Conservation (phyloP, 257 asterid species). For the Solanum etuberosum region DNA sequence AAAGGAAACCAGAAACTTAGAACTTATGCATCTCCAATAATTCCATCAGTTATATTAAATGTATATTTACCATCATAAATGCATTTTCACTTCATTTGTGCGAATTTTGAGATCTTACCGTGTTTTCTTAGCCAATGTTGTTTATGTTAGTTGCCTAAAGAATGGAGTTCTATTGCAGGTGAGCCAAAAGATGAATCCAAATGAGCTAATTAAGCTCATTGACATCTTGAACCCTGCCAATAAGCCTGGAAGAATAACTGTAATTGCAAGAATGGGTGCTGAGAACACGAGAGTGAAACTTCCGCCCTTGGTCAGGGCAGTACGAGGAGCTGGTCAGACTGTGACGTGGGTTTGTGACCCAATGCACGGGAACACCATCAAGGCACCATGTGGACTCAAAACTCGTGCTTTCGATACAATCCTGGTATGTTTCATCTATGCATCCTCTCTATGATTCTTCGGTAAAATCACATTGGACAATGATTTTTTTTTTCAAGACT, state of each 20-base stretch:
- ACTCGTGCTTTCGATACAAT: conserved; percentile 75
- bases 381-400: conserved; percentile 79
- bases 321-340: conserved; percentile 60
- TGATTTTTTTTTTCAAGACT: not conserved
- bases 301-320: conserved; percentile 69
- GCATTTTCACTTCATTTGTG: not conserved
- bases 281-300: conserved; percentile 86
- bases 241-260: conserved; percentile 73
- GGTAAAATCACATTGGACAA: not conserved
- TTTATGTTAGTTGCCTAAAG: not conserved
- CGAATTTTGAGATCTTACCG: not conserved
- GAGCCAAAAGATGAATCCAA: conserved; percentile 87
- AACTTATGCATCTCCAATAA: not conserved
- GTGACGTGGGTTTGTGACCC: conserved; percentile 88
- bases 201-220: conserved; percentile 52
- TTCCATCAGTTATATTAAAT: too few relatives aligned
- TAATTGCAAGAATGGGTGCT: conserved; percentile 75
- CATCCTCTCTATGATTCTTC: not conserved
- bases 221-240: conserved; percentile 57
- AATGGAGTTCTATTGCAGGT: conserved; percentile 32
- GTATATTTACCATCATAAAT: not conserved
- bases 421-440: conserved; percentile 31
- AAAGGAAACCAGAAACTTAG: not conserved
- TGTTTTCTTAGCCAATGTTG: not conserved
- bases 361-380: conserved; percentile 83